phyloP scores from a whole-genome alignment of 1,284 basidiomycete species.

The Cryptococcus sp. region DNA sequence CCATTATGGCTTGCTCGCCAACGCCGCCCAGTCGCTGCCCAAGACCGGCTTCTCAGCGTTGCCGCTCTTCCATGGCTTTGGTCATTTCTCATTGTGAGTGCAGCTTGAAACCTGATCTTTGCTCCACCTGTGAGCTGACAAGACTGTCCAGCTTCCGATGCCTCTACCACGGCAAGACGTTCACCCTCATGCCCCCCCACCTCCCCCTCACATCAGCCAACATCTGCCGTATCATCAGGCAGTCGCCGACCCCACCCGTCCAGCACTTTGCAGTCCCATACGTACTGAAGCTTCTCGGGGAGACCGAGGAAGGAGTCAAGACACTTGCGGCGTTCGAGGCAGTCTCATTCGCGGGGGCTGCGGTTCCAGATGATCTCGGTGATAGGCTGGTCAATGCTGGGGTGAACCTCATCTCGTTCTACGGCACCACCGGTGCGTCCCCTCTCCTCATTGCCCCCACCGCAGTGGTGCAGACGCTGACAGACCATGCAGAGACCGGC shows the following conservation, averaged over 20 bases:
- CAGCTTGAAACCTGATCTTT: not conserved
- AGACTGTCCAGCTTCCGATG: constrained; percentile 41
- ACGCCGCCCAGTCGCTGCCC: constrained; percentile 39
- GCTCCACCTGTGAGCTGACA: constrained; percentile 2
- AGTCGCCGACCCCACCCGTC: constrained; percentile 43
- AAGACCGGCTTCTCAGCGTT: constrained; percentile 55
- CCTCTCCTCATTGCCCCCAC: not conserved
- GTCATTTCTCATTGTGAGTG: constrained; percentile 54
- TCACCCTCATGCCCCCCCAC: constrained; percentile 57
- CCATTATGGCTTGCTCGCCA: constrained; percentile 46
- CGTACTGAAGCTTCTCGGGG: constrained; percentile 55
- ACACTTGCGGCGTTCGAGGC: constrained; percentile 56
- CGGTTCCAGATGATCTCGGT: constrained; percentile 56
- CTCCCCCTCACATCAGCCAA: constrained; percentile 58
- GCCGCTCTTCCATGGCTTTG: constrained; percentile 55
- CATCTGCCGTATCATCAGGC: constrained; percentile 43
- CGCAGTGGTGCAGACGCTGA: not conserved
- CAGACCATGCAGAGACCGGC: constrained; percentile 31
- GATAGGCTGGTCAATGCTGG: constrained; percentile 56
- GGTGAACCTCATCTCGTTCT: constrained; percentile 58
- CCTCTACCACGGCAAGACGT: constrained; percentile 52
- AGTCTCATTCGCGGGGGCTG: constrained; percentile 51
- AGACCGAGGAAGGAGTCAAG: constrained; percentile 54
- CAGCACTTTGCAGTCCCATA: constrained; percentile 53
- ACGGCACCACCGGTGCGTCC: constrained; percentile 53